Evolutionary conservation across 768 basidiomycete species (phyloP), one percentile per base, ranked within the genome.

Genomic region (Lentinus brumalis): DNA sequence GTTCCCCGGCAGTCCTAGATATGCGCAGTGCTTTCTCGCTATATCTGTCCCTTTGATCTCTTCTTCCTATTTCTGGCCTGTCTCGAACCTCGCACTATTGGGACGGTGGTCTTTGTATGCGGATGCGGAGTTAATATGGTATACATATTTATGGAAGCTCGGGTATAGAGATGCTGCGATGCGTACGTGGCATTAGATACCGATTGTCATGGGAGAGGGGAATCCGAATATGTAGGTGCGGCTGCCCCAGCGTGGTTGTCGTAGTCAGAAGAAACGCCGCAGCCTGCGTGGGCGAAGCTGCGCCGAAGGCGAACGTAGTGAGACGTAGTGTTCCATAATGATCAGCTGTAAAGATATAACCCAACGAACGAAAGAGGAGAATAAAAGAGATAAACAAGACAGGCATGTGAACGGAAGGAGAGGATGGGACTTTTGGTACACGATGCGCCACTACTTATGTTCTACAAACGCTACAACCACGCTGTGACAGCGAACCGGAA

Each of bases 401-500:
- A 39, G 12, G 42, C 35, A 51, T 7, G 40, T 35, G 35, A 38
- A 57, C 14, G 47, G 47, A 42, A 30, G 50, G 39, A 59, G 54
- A 61, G 61, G 60, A 56, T 60, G 51, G 44, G 45, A 53, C 67
- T 63, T 61, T 67, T 69, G 55, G 67, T 67, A 59, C 70, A 70
- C 62, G 69, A 66, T 55, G 67, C 64, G 57, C 64, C 63, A 58
- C 55, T 59, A 26, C 21, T 26, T 26, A 54, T 61, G 67, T 65
- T 66, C 64, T 67, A 59, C 53, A 55, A 59, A 44, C 52, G 59
- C 62, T 58, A 66, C 62, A 63, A 60, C 56, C 56, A 52, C 49
- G 39, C 26, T 53, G 55, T 10, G 51, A 12, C 49, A 49, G 53
- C 55, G 31, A 35, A 31, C 46, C 52, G 29, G 47, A 46, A 39